Base-by-base conservation (phyloP, 148 eudicot species). In the Camellia granthamiana region DNA sequence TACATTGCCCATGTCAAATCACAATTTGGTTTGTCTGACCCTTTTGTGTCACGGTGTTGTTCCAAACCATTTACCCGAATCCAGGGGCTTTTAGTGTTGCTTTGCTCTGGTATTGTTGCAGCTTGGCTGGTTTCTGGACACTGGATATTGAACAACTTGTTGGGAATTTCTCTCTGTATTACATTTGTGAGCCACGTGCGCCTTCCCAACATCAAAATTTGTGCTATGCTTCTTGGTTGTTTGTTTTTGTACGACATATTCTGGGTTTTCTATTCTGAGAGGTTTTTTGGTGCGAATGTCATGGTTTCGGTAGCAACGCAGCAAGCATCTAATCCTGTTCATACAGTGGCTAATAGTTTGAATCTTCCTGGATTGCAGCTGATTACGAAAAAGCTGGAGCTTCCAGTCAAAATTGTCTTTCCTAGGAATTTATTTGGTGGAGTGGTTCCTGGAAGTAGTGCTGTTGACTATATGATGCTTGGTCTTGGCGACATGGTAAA, bases 401-500 rank as follows among this genome's bases (percentile, higher is more conserved):
- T 96, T 77, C 99, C 99, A 3, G 98, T 96, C 64, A 96, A 96
- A 85, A 93, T 96, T 78, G 95, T 96, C 46, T 94, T 93, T 69
- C 99, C 99, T 15, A 90, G 98, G 78, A 89, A 94, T 86, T 82
- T 96, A 84, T 85, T 93, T 52, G 97, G 97, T 63, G 90, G 95
- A 69, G 85, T 79, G 19, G 81, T 84, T 72, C 93, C 95, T 63
- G 91, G 89, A 84, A 87, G 89, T 69, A 84, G 30, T 84, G 85
- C 90, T 77, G 63, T 86, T 3, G 97, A 92, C 73, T 96, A 89
- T 87, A 92, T 94, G 95, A 96, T 96, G 97, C 99, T 96, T 84
- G 99, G 99, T 81, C 95, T 96, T 46, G 99, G 99, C 65, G 99
- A 96, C 87, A 96, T 96, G 99, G 99, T 96, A 93, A 83, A 66